These are phyloP conservation scores for Apiospora kogelbergensis DNA, from an alignment of 2,329 filamentous ascomycete genomes.

Conservation along the genomic window DNA sequence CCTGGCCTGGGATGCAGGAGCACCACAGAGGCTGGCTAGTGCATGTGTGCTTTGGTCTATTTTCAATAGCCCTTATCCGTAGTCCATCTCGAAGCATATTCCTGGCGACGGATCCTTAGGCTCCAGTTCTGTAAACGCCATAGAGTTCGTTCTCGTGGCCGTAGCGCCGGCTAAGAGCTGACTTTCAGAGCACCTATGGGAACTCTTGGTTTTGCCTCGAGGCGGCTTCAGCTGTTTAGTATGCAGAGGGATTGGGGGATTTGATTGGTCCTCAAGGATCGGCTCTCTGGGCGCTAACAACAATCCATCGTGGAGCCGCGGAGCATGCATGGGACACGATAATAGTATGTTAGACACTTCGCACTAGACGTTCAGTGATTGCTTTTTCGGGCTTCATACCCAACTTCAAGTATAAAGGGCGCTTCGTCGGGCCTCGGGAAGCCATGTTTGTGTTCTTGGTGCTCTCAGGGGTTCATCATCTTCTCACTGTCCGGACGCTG, in stretches of 20 bases:
- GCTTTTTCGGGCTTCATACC: neutral
- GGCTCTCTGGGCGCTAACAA: neutral
- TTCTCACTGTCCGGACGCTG: neutral
- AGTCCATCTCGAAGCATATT: too few species aligned
- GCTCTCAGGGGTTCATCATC: neutral
- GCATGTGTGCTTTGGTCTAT: neutral
- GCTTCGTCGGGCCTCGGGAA: neutral
- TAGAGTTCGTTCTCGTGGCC: neutral
- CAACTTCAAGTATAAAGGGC: neutral
- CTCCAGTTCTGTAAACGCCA: neutral
- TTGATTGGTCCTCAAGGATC: slow-evolving; percentile 3
- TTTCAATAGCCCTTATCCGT: neutral
- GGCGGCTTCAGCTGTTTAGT: neutral
- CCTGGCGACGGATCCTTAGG: too few species aligned
- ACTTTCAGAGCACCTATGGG: neutral
- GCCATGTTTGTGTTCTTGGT: neutral
- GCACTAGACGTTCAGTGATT: neutral
- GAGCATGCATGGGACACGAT: neutral
- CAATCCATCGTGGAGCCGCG: neutral
- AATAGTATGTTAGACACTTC: neutral
- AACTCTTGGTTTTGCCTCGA: neutral
- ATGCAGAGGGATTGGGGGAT: neutral
- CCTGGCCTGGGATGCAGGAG: too few species aligned
- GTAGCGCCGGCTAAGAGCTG: neutral
- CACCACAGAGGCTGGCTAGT: too few species aligned